Percentiles rank a stretch among this genome's conserved stretches.
These are phyloP conservation scores for Ogataea dorogensis DNA, from an alignment of 805 yeast species.

Conservation along the genomic window DNA sequence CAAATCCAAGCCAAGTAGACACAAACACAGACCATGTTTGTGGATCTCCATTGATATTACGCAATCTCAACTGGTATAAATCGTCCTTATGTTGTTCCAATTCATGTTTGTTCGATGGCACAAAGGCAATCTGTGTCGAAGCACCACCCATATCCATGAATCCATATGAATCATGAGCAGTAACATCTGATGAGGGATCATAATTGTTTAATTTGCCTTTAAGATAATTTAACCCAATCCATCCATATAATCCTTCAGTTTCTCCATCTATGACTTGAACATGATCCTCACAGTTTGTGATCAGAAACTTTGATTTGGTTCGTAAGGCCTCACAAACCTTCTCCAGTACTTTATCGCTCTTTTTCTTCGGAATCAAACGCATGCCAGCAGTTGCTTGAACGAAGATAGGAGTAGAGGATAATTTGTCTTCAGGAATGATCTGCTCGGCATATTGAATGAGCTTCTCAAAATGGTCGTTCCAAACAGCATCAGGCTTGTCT, in stretches of 20 bases:
- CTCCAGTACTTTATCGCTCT: conserved; percentile 51
- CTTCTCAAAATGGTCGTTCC: conserved; percentile 66
- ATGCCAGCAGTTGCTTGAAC: conserved; percentile 97
- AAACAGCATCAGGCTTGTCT: conserved; percentile 52
- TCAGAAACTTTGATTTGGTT: conserved; percentile 52
- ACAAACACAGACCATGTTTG: conserved; percentile 87
- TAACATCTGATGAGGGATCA: conserved; percentile 28
- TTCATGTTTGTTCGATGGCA: conserved; percentile 66
- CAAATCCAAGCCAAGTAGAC: conserved; percentile 96
- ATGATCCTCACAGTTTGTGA: conserved; percentile 64
- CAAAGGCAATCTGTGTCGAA: conserved; percentile 92
- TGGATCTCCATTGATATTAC: conserved; percentile 65
- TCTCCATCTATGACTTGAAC: conserved; percentile 91
- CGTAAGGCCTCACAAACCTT: conserved; percentile 60
- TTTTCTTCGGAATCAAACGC: conserved; percentile 65
- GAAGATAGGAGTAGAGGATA: conserved; percentile 74
- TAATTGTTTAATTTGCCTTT: conserved; percentile 60
- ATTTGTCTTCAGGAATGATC: conserved; percentile 63
- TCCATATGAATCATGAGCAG: conserved; percentile 57
- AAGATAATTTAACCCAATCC: conserved; percentile 89
- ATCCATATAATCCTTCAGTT: conserved; percentile 92
- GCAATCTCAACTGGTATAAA: conserved; percentile 60
- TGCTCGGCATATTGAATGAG: conserved; percentile 67
- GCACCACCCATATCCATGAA: conserved; percentile 99
- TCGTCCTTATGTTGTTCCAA: conserved; percentile 68